Evolutionary conservation across 2,329 filamentous ascomycete genomes (phyloP).

Genomic region (Aureobasidium melanogenum): DNA sequence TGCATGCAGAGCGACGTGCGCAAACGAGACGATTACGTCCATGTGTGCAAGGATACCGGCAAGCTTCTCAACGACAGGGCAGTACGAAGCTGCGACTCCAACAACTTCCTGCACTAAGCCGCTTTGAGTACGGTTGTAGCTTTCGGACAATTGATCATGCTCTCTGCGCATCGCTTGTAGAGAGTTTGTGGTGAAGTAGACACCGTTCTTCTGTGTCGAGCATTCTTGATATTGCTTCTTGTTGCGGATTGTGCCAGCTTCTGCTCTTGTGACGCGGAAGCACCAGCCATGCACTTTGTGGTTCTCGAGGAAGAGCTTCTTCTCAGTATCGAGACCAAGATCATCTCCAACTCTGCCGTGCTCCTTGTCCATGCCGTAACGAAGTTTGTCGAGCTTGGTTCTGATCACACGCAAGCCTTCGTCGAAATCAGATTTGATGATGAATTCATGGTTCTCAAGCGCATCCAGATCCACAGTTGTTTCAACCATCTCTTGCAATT

Average conservation of each 20-base stretch:
- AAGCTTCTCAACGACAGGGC: conserved; percentile 80
- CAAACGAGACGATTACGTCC: conserved; percentile 89
- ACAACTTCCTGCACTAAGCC: conserved; percentile 91
- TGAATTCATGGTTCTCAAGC: conserved; percentile 93
- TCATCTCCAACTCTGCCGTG: conserved; percentile 69
- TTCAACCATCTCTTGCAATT: conserved; percentile 95
- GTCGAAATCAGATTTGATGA: conserved; percentile 98
- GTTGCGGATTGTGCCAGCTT: conserved; percentile 88
- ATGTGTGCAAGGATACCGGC: conserved; percentile 84
- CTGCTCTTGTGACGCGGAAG: conserved; percentile 81
- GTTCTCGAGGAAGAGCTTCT: conserved; percentile 96
- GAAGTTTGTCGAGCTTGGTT: conserved; percentile 79
- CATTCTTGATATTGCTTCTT: conserved; percentile 86
- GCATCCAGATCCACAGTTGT: conserved; percentile 94
- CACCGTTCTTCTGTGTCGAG: conserved; percentile 97
- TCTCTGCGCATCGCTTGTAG: conserved; percentile 77
- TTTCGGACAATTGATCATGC: conserved; percentile 86
- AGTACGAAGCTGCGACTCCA: conserved; percentile 86
- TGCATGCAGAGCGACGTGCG: conserved; percentile 86
- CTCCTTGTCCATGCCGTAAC: conserved; percentile 73
- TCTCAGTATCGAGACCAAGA: conserved; percentile 85
- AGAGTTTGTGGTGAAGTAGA: conserved; percentile 87
- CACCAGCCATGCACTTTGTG: conserved; percentile 96
- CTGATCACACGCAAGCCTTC: conserved; percentile 79
- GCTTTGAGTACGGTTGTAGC: conserved; percentile 89